Evolutionary conservation across 805 yeast species (phyloP).

Genomic region (Metschnikowia gelsemii): DNA sequence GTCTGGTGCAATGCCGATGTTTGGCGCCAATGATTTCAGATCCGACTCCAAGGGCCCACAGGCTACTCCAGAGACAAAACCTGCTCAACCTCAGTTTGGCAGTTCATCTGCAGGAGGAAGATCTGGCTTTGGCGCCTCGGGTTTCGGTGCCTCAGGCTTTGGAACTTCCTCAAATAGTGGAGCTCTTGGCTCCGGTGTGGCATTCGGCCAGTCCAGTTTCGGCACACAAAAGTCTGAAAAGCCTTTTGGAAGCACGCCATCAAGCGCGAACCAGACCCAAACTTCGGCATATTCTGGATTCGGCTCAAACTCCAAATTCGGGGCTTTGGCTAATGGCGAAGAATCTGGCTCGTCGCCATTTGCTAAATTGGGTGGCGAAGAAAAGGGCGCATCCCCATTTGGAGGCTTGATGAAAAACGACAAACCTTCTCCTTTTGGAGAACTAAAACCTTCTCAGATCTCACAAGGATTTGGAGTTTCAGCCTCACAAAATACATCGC

Average conservation of each 20-base stretch:
- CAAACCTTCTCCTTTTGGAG: slow-evolving; percentile 6
- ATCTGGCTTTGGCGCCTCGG: slow-evolving; percentile 2
- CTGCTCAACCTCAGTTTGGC: slow-evolving; percentile 13
- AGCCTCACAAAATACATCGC: no score
- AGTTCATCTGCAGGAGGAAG: slow-evolving; percentile 5
- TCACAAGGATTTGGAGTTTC: no score
- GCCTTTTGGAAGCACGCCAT: slow-evolving; percentile 2
- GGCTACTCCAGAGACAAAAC: neutral
- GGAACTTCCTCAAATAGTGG: neutral
- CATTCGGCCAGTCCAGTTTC: slow-evolving; percentile 12
- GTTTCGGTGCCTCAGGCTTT: slow-evolving; percentile 1
- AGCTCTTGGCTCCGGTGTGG: neutral
- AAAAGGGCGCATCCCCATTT: slow-evolving; percentile 5
- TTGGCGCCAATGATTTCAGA: slow-evolving; percentile 9
- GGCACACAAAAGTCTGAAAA: slow-evolving; percentile 3
- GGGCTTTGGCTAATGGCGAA: neutral
- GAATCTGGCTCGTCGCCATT: slow-evolving; percentile 5
- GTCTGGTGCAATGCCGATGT: slow-evolving; percentile 2
- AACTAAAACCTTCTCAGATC: neutral
- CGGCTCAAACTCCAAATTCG: slow-evolving; percentile 11
- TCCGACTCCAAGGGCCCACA: neutral
- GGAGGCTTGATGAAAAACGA: slow-evolving; percentile 4
- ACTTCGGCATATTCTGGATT: slow-evolving; percentile 1
- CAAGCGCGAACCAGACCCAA: neutral
- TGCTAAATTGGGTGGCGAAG: slow-evolving; percentile 2